These are phyloP conservation scores for Sugiyamaella qingdaonensis DNA, from an alignment of 805 yeast genomes.

Conservation along the genomic window DNA sequence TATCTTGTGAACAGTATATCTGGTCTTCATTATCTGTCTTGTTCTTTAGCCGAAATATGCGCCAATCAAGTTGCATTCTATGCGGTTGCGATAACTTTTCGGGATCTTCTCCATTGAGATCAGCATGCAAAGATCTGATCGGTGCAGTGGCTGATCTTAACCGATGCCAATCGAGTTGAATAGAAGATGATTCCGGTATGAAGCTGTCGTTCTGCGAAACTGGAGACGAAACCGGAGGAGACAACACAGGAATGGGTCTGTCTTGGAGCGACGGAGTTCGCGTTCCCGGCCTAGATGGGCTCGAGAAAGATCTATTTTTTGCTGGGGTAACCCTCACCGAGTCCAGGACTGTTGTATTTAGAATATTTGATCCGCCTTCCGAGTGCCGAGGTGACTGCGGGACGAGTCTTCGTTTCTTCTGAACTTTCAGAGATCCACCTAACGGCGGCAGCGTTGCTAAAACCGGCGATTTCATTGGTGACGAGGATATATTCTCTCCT, in stretches of 20 bases:
- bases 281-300: slow-evolving; percentile 15
- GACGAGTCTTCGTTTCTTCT: not conserved
- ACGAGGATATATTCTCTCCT: not conserved
- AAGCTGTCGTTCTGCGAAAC: not conserved
- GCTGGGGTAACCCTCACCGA: slow-evolving; percentile 15
- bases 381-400: slow-evolving; percentile 7
- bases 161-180: not conserved
- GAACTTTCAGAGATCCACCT: slow-evolving; percentile 9
- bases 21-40: not conserved
- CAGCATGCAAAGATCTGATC: not conserved
- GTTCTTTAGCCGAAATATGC: not conserved
- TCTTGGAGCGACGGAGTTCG: slow-evolving; percentile 30
- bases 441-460: slow-evolving; percentile 11
- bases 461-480: not conserved
- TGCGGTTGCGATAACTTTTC: too few species aligned
- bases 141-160: not conserved
- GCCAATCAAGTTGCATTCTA: not conserved
- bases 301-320: slow-evolving; percentile 22
- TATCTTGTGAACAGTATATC: not conserved
- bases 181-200: not conserved
- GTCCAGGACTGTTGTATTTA: too few species aligned
- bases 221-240: slow-evolving; percentile 21
- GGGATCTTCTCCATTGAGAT: not conserved
- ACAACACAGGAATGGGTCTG: slow-evolving; percentile 26
- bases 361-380: too few species aligned